phyloP scores from a whole-genome alignment of 2,329 filamentous ascomycete species.

The Penicillium sp. region DNA sequence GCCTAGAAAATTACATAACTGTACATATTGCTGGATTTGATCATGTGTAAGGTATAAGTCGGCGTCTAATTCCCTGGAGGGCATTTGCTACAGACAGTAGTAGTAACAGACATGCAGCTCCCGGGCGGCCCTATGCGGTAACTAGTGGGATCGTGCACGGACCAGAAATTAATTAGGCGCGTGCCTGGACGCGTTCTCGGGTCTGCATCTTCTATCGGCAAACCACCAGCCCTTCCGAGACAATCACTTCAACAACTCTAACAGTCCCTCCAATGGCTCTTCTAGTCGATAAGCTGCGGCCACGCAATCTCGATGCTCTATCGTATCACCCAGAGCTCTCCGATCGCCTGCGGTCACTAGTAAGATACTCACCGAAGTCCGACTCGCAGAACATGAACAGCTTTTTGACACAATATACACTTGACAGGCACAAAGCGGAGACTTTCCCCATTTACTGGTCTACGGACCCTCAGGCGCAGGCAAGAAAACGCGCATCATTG shows the following conservation, averaged over 20 bases:
- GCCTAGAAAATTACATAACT: slow-evolving; percentile 2
- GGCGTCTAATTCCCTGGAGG: too few species aligned
- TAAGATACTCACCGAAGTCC: slow-evolving; percentile 44
- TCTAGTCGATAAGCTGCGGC: slow-evolving; percentile 61
- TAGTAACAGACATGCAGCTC: not conserved
- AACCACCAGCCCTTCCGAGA: not conserved
- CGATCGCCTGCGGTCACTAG: slow-evolving; percentile 77
- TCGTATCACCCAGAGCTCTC: slow-evolving; percentile 89
- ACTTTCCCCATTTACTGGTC: slow-evolving; percentile 95
- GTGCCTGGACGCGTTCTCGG: slow-evolving; percentile 37
- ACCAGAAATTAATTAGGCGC: slow-evolving; percentile 39
- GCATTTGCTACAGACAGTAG: too few species aligned
- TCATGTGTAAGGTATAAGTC: not conserved
- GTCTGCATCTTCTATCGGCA: slow-evolving; percentile 17
- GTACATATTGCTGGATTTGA: slow-evolving; percentile 2
- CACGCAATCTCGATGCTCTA: slow-evolving; percentile 53
- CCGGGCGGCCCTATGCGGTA: too few species aligned
- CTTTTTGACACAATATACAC: slow-evolving; percentile 10
- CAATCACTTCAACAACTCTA: not conserved
- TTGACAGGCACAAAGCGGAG: slow-evolving; percentile 81
- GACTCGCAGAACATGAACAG: not conserved
- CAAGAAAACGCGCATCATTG: slow-evolving; percentile 95
- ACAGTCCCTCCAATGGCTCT: slow-evolving; percentile 52
- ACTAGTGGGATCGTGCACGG: slow-evolving; percentile 31
- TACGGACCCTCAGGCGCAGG: slow-evolving; percentile 95